These are phyloP conservation scores for Ganoderma leucocontextum DNA, from an alignment of 1,284 basidiomycete species.

Conservation along the genomic window DNA sequence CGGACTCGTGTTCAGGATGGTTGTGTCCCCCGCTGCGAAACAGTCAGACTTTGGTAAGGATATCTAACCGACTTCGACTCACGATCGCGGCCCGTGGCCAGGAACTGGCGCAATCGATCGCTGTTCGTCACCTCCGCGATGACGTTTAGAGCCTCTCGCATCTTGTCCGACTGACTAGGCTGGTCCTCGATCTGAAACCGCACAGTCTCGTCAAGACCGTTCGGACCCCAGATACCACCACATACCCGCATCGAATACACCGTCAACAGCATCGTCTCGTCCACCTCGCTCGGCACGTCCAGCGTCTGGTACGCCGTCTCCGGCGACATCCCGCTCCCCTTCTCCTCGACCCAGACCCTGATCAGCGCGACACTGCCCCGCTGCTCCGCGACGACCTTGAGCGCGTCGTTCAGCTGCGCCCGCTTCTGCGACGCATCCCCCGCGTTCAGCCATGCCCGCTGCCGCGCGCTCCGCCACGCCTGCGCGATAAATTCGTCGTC, in stretches of 20 bases:
- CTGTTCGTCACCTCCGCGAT: slow-evolving; percentile 81
- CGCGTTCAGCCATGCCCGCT: slow-evolving; percentile 65
- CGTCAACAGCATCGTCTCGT: slow-evolving; percentile 80
- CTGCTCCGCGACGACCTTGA: slow-evolving; percentile 69
- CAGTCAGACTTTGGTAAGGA: not conserved
- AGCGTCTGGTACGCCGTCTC: slow-evolving; percentile 78
- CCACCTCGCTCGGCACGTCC: slow-evolving; percentile 73
- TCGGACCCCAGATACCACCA: slow-evolving; percentile 29
- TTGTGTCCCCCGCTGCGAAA: slow-evolving; percentile 64
- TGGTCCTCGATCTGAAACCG: slow-evolving; percentile 70
- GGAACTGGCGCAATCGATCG: slow-evolving; percentile 70
- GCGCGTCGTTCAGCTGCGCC: slow-evolving; percentile 65
- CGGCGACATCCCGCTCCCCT: slow-evolving; percentile 70
- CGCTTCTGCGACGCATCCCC: slow-evolving; percentile 51
- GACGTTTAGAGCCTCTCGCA: slow-evolving; percentile 72
- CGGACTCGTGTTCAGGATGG: slow-evolving; percentile 54
- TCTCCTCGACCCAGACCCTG: slow-evolving; percentile 60
- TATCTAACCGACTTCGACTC: slow-evolving; percentile 42
- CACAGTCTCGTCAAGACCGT: not conserved
- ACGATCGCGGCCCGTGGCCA: slow-evolving; percentile 78
- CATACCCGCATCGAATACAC: slow-evolving; percentile 79
- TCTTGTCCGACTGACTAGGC: slow-evolving; percentile 65
- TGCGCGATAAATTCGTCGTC: slow-evolving; percentile 72
- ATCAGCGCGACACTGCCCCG: slow-evolving; percentile 59
- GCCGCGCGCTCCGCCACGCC: slow-evolving; percentile 72